These are phyloP conservation scores for Kokia cookei DNA, from an alignment of 441 rosid genomes.

Conservation along the genomic window DNA sequence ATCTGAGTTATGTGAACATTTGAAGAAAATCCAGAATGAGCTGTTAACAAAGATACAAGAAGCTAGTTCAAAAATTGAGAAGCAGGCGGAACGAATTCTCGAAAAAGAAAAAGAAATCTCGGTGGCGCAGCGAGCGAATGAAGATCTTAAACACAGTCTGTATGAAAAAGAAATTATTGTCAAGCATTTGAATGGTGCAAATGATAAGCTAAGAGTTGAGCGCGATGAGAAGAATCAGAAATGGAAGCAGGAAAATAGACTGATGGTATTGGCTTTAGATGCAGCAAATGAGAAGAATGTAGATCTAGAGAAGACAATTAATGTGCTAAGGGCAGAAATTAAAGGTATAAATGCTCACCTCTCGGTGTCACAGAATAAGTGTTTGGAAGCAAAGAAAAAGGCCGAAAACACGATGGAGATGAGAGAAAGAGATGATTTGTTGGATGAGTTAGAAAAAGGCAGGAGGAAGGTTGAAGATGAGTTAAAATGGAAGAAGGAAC, in stretches of 20 bases:
- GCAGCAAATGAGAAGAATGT: constrained; percentile 62
- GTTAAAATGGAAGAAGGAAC: constrained; percentile 97
- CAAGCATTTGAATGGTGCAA: constrained; percentile 41
- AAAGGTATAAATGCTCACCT: constrained; percentile 50
- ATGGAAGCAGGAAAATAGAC: constrained; percentile 53
- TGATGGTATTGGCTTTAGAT: constrained; percentile 47
- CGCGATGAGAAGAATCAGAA: constrained; percentile 34
- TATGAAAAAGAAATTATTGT: constrained; percentile 47
- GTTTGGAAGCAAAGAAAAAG: constrained; percentile 48
- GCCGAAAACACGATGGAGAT: constrained; percentile 39
- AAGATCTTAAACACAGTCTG: constrained; percentile 42
- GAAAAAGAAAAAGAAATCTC: constrained; percentile 38
- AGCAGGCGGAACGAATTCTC: constrained; percentile 36
- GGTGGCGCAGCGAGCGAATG: constrained; percentile 31
- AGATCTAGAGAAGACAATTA: constrained; percentile 55
- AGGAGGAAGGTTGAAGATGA: constrained; percentile 46
- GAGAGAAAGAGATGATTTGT: constrained; percentile 55
- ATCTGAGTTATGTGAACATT: constrained; percentile 37
- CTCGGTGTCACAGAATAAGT: constrained; percentile 47
- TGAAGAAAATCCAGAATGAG: constrained; percentile 51
- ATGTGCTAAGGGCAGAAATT: constrained; percentile 40
- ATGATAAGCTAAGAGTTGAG: constrained; percentile 58
- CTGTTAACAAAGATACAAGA: constrained; percentile 39
- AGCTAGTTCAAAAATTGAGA: constrained; percentile 37
- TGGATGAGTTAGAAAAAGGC: constrained; percentile 53